phyloP scores from a whole-genome alignment of 2,329 filamentous ascomycete genomes.

The Sporothrix variecibatus region DNA sequence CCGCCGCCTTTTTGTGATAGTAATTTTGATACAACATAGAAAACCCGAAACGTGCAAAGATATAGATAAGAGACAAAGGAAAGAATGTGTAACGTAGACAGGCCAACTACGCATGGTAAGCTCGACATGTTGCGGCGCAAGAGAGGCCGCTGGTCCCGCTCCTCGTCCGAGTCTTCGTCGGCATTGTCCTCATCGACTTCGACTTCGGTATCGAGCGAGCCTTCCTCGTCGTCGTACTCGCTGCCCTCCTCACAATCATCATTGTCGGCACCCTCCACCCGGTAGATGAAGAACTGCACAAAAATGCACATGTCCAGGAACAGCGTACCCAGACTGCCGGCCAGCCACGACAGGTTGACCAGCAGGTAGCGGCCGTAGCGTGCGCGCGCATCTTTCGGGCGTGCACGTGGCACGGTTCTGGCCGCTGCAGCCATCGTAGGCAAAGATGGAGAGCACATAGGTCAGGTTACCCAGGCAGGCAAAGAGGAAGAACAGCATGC shows the following conservation, averaged over 20 bases:
- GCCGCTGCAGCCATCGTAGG: slow-evolving; percentile 62
- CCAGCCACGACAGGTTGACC: slow-evolving; percentile 87
- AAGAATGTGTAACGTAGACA: slow-evolving; percentile 1
- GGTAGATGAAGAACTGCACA: slow-evolving; percentile 87
- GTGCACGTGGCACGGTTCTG: slow-evolving; percentile 50
- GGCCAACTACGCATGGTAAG: slow-evolving; percentile 15
- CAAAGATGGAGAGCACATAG: slow-evolving; percentile 88
- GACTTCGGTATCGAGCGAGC: slow-evolving; percentile 32
- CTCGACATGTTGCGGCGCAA: slow-evolving; percentile 38
- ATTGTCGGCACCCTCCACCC: slow-evolving; percentile 37
- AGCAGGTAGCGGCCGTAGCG: slow-evolving; percentile 82
- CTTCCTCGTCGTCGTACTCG: slow-evolving; percentile 33
- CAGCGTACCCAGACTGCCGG: slow-evolving; percentile 85
- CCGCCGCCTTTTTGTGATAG: background rate
- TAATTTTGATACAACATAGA: background rate
- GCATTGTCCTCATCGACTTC: slow-evolving; percentile 29
- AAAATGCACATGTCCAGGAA: slow-evolving; percentile 85
- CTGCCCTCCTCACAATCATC: slow-evolving; percentile 30
- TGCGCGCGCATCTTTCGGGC: slow-evolving; percentile 60
- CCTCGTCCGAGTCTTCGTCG: slow-evolving; percentile 19
- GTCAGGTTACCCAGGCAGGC: slow-evolving; percentile 94
- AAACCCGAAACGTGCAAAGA: background rate
- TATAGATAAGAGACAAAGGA: background rate
- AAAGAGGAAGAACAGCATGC: slow-evolving; percentile 93
- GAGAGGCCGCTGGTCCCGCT: slow-evolving; percentile 45